A percentile compares a stretch with the other conserved stretches of the same genome.
Conservation (phyloP, 2,329 filamentous ascomycete genomes). For the Aspergillus jensenii region DNA sequence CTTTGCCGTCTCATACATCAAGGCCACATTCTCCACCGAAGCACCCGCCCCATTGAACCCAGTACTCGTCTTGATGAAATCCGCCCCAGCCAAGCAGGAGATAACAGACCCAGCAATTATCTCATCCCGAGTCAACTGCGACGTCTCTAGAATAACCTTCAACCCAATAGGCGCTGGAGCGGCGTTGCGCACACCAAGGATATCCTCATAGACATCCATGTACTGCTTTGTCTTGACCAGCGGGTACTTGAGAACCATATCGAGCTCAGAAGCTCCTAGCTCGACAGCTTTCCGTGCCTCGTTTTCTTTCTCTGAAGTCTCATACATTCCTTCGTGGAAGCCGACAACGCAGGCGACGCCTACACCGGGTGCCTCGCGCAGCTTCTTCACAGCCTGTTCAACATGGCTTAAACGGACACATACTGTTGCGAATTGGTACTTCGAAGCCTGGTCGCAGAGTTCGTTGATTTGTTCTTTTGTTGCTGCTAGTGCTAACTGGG, state of each 20-base stretch:
- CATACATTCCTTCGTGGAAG: conserved; percentile 60
- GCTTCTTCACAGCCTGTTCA: conserved; percentile 48
- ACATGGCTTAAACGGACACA: conserved; percentile 58
- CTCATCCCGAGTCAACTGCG: conserved; percentile 48
- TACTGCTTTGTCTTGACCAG: conserved; percentile 49
- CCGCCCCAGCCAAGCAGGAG: conserved; percentile 53
- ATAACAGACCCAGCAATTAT: conserved; percentile 56
- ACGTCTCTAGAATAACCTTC: conserved; percentile 62
- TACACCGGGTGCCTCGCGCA: conserved; percentile 46
- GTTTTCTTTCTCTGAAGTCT: conserved; percentile 50
- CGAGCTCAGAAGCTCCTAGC: conserved; percentile 56
- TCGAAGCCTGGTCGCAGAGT: conserved; percentile 56
- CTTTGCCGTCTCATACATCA: conserved; percentile 55
- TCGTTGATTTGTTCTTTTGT: conserved; percentile 51
- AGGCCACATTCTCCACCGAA: conserved; percentile 50
- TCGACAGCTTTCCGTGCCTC: conserved; percentile 52
- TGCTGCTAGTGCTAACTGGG: conserved; percentile 42
- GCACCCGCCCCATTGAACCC: conserved; percentile 59
- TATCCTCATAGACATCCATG: conserved; percentile 52
- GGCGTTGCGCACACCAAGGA: conserved; percentile 52
- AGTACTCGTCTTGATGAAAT: conserved; percentile 62
- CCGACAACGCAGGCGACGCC: conserved; percentile 59
- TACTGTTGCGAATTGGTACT: conserved; percentile 48
- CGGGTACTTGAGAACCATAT: conserved; percentile 59
- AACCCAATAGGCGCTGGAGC: conserved; percentile 44